phyloP scores from a whole-genome alignment of 192 early-diverging fungal species.

The Coemansia sp. region DNA sequence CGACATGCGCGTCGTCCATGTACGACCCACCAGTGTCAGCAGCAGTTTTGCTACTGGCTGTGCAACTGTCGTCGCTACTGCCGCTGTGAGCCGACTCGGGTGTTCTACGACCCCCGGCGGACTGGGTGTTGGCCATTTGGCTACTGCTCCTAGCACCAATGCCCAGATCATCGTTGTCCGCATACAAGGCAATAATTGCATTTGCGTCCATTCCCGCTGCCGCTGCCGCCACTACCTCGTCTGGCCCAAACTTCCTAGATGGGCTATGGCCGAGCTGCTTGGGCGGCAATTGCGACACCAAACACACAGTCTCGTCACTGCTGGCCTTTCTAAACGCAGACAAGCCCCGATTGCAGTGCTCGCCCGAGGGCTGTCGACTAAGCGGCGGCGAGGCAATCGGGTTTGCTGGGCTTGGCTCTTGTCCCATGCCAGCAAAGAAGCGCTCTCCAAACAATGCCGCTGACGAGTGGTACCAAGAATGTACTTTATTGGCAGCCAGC shows the following conservation, averaged over 20 bases:
- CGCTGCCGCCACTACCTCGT: not conserved
- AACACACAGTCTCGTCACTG: not conserved
- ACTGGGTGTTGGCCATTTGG: not conserved
- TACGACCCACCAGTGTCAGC: not conserved
- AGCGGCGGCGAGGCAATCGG: conserved; percentile 19
- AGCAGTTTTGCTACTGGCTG: not conserved
- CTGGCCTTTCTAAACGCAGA: not conserved
- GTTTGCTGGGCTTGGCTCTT: not conserved
- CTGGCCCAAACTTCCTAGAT: not conserved
- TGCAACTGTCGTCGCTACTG: conserved; percentile 18
- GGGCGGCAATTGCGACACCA: conserved; percentile 10
- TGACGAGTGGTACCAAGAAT: conserved; percentile 5
- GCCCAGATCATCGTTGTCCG: not conserved
- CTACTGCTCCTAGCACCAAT: not conserved
- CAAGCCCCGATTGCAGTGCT: not conserved
- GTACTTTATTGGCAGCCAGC: not conserved
- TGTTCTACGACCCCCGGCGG: conserved; percentile 1
- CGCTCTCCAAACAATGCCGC: not conserved
- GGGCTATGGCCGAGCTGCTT: not conserved
- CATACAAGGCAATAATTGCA: conserved; percentile 40
- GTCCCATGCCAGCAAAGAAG: conserved; percentile 4
- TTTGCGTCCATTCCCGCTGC: conserved; percentile 9
- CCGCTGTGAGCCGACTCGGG: conserved; percentile 14
- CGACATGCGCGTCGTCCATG: not conserved
- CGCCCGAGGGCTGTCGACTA: conserved; percentile 18